These are phyloP conservation scores for Aspergillus bombycis DNA, from an alignment of 2,329 filamentous ascomycete genomes.

Conservation along the genomic window DNA sequence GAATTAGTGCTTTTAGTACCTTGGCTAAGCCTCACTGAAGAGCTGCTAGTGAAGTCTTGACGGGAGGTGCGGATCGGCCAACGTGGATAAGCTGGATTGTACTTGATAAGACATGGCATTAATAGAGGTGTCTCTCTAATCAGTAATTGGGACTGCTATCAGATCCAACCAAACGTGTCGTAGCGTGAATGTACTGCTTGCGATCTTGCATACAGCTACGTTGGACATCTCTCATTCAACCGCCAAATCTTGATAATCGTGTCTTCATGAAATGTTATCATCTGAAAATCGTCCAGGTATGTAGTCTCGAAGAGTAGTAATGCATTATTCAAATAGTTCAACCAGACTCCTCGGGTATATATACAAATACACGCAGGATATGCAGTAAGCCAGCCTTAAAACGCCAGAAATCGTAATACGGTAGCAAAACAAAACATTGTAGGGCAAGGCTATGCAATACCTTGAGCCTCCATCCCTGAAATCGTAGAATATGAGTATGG, in stretches of 20 bases:
- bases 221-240: not conserved
- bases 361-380: slow-evolving; percentile 10
- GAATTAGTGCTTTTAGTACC: not conserved
- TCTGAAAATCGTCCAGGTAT: not conserved
- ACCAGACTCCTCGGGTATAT: slow-evolving; percentile 22
- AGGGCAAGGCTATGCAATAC: slow-evolving; percentile 33
- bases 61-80: no score
- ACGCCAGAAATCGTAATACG: slow-evolving; percentile 9
- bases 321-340: not conserved
- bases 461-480: slow-evolving; percentile 49
- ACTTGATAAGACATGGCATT: not conserved
- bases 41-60: not conserved
- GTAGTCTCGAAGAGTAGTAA: not conserved
- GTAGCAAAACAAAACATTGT: slow-evolving; percentile 6
- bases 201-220: no score
- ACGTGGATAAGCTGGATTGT: not conserved
- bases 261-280: not conserved
- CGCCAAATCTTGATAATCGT: not conserved
- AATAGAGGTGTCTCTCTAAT: no score
- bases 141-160: no score
- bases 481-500: slow-evolving; percentile 68
- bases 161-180: no score
- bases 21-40: not conserved
- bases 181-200: no score
- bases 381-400: slow-evolving; percentile 7